Evolutionary conservation across 2,329 filamentous ascomycete genomes (phyloP).

Genomic region (Exophiala phaeomuriformis): DNA sequence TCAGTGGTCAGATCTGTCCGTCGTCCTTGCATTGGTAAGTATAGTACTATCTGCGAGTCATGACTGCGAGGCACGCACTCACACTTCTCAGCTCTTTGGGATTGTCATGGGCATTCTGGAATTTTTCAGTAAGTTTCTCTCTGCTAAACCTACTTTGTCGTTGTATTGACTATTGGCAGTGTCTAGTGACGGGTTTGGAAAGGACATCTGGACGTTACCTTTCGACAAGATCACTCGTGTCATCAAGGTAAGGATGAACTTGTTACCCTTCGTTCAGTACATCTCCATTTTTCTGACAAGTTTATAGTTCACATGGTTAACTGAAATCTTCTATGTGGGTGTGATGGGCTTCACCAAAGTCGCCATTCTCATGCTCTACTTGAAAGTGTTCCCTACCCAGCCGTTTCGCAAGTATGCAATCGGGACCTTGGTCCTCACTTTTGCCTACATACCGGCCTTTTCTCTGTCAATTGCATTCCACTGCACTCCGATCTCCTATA

Average conservation of each 20-base stretch:
- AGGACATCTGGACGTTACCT: constrained; percentile 41
- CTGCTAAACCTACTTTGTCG: too few relatives aligned
- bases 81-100: constrained; percentile 7
- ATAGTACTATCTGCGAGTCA: neutral
- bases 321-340: constrained; percentile 43
- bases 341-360: constrained; percentile 45
- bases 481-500: constrained; percentile 40
- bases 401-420: constrained; percentile 38
- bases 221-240: constrained; percentile 35
- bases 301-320: constrained; percentile 16
- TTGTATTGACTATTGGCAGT: constrained; percentile 3
- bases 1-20: constrained; percentile 12
- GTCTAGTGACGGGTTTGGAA: constrained; percentile 34
- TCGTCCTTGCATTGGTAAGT: constrained; percentile 12
- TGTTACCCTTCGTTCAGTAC: neutral
- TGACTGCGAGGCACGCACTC: neutral
- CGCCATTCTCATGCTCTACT: constrained; percentile 49
- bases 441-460: constrained; percentile 39
- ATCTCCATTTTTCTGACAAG: neutral
- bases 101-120: constrained; percentile 15
- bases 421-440: constrained; percentile 38
- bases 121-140: constrained; percentile 12
- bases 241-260: neutral
- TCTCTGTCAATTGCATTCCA: constrained; percentile 43
- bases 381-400: constrained; percentile 46